Evolutionary conservation across 2,329 filamentous ascomycete genomes (phyloP), one percentile per base, ranked within the genome.

Genomic region (Pyrenophora seminiperda): DNA sequence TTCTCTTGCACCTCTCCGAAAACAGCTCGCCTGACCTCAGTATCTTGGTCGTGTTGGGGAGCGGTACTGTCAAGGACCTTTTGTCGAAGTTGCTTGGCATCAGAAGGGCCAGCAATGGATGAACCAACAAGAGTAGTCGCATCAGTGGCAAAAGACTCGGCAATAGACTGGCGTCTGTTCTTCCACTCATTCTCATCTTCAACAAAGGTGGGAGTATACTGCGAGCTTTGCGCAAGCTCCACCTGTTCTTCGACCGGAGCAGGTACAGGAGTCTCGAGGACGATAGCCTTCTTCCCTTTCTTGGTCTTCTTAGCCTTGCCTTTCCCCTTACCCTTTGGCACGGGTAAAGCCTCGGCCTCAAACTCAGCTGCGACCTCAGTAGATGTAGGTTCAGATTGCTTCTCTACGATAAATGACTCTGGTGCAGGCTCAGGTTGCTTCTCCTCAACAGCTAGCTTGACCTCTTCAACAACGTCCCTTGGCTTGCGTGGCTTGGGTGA

Each of bases 181-280:
- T 64, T 51, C 68, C 68, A 72, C 3, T 67, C 64, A 9, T 67
- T 61, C 47, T 72, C 68, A 19, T 70, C 63, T 4, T 68, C 63
- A 10, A 65, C 52, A 29, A 70, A 70, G 1, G 59, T 65, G 0
- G 65, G 67, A 7, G 63, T 41, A 41, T 59, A 59, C 13, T 58
- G 58, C 11, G 36, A 52, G 20, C 24, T 32, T 31, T 30, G 36
- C 15, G 53, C 47, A 14, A 50, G 32, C 9, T 59, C 44, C 1
- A 43, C 31, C 1, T 33, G 17, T 10, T 58, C 44, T 41, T 59
- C 41, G 2, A 33, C n/a, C 3, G 48, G 41, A 7, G 37, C 32
- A 14, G 50, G 37, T 10, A 43, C 19, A 4, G 32, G 46, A 5
- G 52, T 41, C 14, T 50, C 49, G 5, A 39, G 27, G 9, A 44